A percentile compares a stretch with the other conserved stretches of the same genome.
Conservation (phyloP, 129 eudicot species). For the Artemisia tridentata region DNA sequence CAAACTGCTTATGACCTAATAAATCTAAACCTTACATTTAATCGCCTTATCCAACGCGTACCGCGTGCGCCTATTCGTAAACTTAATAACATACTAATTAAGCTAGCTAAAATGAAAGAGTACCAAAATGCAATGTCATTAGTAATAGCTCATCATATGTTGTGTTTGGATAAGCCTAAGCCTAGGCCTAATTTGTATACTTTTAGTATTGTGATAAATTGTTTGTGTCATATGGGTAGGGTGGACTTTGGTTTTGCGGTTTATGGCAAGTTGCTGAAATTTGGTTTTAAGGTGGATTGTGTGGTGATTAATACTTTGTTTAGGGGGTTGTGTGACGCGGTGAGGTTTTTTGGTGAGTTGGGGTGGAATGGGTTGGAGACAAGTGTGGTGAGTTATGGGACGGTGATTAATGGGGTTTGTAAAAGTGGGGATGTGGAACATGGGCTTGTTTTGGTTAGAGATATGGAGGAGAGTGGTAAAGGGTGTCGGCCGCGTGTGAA, state of each 20-base stretch:
- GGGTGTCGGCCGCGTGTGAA: conserved; percentile 6
- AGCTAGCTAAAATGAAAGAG: conserved; percentile 30
- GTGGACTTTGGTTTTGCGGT: conserved; percentile 33
- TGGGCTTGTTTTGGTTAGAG: conserved; percentile 18
- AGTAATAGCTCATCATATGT: conserved; percentile 20
- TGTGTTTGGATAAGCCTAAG: conserved; percentile 11
- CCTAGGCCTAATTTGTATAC: conserved; percentile 29
- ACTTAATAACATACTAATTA: conserved; percentile 21
- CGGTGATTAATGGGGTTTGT: conserved; percentile 24
- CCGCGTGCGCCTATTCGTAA: conserved; percentile 18
- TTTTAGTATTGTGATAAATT: conserved; percentile 34
- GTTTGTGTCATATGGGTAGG: conserved; percentile 29
- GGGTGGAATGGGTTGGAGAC: conserved; percentile 24
- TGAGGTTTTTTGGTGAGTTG: conserved; percentile 9
- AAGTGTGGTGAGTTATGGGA: conserved; percentile 20
- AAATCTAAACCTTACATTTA: conserved; percentile 13
- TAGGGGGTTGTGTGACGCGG: conserved; percentile 30
- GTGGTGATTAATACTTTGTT: conserved; percentile 27
- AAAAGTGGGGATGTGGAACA: conserved; percentile 9
- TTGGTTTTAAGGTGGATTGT: conserved; percentile 34
- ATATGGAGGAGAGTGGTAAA: not conserved
- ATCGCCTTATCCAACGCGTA: conserved; percentile 22
- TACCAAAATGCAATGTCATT: conserved; percentile 30
- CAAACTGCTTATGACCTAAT: conserved; percentile 15
- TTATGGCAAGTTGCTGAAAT: conserved; percentile 29